Percentiles rank a stretch among this genome's conserved stretches.
phyloP scores from a whole-genome alignment of 2,329 filamentous ascomycete genomes.

The Leptosphaerulina australis region DNA sequence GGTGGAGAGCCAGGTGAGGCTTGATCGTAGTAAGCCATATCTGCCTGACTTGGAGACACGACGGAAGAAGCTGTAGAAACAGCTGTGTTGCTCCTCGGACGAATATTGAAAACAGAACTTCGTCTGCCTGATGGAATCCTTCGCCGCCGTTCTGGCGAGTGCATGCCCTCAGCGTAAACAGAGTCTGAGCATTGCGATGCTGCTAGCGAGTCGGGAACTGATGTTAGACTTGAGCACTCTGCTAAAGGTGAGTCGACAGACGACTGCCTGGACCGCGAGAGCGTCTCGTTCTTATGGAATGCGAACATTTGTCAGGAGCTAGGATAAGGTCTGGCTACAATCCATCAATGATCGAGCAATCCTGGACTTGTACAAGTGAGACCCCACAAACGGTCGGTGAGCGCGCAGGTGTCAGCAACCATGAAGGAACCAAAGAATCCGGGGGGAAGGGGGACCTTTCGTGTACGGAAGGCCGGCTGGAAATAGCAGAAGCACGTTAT shows the following conservation, averaged over 20 bases:
- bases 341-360: constrained; percentile 32
- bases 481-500: constrained; percentile 16
- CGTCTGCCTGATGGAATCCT: constrained; percentile 33
- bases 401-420: constrained; percentile 29
- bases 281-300: constrained; percentile 44
- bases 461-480: constrained; percentile 33
- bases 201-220: constrained; percentile 32
- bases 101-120: constrained; percentile 46
- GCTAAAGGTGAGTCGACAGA: constrained; percentile 41
- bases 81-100: constrained; percentile 48
- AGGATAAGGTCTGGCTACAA: constrained; percentile 16
- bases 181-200: constrained; percentile 34
- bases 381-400: constrained; percentile 29
- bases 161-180: constrained; percentile 34
- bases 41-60: constrained; percentile 29
- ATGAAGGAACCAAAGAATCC: constrained; percentile 33
- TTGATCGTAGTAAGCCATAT: constrained; percentile 26
- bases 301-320: constrained; percentile 41
- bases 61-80: constrained; percentile 42
- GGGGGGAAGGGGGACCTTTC: constrained; percentile 34
- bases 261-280: constrained; percentile 41
- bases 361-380: constrained; percentile 30
- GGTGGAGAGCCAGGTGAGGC: constrained; percentile 32
- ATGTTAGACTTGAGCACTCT: constrained; percentile 28
- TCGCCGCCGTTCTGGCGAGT: constrained; percentile 41